Conservation (phyloP, 495 filamentous ascomycete species). For the Neurospora sp. region DNA sequence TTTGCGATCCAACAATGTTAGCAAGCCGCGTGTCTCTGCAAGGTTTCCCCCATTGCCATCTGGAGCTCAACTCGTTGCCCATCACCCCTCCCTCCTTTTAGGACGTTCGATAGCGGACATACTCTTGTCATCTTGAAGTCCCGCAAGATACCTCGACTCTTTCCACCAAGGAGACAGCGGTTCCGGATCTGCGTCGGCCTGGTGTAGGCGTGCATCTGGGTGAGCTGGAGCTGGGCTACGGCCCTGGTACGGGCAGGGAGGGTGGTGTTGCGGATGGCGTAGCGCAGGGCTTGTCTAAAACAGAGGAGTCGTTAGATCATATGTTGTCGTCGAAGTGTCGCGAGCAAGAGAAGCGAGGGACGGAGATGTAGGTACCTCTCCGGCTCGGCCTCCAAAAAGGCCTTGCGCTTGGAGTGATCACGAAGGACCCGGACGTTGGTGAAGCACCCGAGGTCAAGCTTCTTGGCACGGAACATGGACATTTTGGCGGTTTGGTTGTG, state of each 20-base stretch:
- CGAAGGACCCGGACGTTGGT: constrained; percentile 76
- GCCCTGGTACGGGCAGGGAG: constrained; percentile 72
- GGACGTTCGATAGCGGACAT: constrained; percentile 25
- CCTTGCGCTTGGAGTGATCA: constrained; percentile 92
- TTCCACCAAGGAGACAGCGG: constrained; percentile 81
- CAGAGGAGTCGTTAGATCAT: background rate
- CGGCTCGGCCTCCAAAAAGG: constrained; percentile 73
- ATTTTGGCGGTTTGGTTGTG: constrained; percentile 36
- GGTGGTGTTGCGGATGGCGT: constrained; percentile 84
- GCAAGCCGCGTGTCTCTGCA: constrained; percentile 2
- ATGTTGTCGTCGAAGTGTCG: background rate
- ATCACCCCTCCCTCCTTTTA: background rate
- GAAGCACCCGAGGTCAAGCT: constrained; percentile 76
- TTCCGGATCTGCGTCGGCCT: constrained; percentile 88
- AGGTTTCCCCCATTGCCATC: background rate
- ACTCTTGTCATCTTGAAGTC: constrained; percentile 89
- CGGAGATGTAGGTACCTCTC: constrained; percentile 54
- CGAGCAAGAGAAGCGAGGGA: background rate
- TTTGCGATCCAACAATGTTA: constrained; percentile 15
- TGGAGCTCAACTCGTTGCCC: background rate
- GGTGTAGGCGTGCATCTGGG: constrained; percentile 92
- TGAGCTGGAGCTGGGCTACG: constrained; percentile 83
- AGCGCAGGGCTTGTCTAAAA: constrained; percentile 84
- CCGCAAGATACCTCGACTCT: constrained; percentile 71
- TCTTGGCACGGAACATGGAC: constrained; percentile 79